Base-by-base conservation (phyloP, 345 rosid genomes). In the Eutrema japonicum region DNA sequence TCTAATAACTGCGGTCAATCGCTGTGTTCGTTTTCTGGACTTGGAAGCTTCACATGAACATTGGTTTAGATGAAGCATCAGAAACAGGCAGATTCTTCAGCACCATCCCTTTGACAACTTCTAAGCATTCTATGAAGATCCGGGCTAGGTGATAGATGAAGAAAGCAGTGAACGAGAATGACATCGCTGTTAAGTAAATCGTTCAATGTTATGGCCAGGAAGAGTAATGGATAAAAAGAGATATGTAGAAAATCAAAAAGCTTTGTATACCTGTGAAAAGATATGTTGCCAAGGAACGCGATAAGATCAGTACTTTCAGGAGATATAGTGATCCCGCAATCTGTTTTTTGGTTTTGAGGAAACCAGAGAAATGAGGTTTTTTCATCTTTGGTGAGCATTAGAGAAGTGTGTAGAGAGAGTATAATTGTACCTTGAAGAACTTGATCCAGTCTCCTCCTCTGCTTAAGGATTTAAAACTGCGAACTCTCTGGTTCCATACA, bases 151-250 rank as follows among this genome's bases (percentile, higher is more conserved):
- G 87, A 71, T 88, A 83, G 3, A 91, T 61, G 66, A 89, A 89
- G 86, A 91, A 91, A 54, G 77, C 87, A 2, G 96, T 94, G 80
- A 91, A 91, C 12, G 84, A 75, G 60, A 86, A 78, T 18, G 85
- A 81, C 67, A 94, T 76, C 11, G 78, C 98, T 94, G 92, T 87
- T 77, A 73, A 74, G n/a, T 2, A 51, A 41, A 56, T 8, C 1
- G 40, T 48, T 6, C 16, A 71, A 56, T n/a, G 75, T 81, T 64
- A 74, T 64, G 75, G 22, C 14, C 33, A 45, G n/a, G 6, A 42
- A 42, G 64, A 18, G 13, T 45, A 64, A 40, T n/a, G 40, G 37
- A 55, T 26, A 33, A 11, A 33, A 33, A 11, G 8, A 55, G n/a
- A 26, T 27, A 36, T 3, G 10, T 55, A 38, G 30, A 12, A 4